These are phyloP conservation scores for Spiraea crenata DNA, from an alignment of 331 rosid species.

Conservation along the genomic window DNA sequence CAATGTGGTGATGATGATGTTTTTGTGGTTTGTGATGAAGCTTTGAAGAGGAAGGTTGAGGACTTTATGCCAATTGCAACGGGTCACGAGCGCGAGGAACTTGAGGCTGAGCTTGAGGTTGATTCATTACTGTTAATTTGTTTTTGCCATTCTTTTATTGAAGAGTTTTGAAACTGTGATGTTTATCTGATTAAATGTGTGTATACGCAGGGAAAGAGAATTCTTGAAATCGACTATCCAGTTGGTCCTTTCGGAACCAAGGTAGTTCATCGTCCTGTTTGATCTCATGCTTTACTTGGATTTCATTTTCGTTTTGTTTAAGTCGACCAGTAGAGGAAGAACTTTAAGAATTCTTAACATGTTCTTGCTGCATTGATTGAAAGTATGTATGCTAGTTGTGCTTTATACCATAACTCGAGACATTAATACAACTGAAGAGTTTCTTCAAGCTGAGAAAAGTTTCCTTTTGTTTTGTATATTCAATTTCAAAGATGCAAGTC, in stretches of 20 bases:
- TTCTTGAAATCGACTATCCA: conserved; percentile 45
- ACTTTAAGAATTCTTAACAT: not conserved
- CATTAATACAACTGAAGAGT: no score
- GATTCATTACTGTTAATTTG: not conserved
- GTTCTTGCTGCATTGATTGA: not conserved
- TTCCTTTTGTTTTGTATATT: not conserved
- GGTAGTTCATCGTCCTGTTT: conserved; percentile 22
- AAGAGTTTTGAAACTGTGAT: not conserved
- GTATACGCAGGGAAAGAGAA: conserved; percentile 34
- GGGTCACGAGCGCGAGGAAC: conserved; percentile 44
- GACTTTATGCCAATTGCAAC: conserved; percentile 31
- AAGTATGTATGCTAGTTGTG: not conserved
- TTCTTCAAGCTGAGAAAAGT: not conserved
- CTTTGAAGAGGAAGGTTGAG: conserved; percentile 29
- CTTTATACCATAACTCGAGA: not conserved
- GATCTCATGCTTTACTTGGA: not conserved
- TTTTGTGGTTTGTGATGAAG: conserved; percentile 1
- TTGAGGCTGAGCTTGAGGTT: conserved; percentile 35
- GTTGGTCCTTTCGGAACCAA: conserved; percentile 46
- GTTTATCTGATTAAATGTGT: not conserved
- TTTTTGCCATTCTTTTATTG: not conserved
- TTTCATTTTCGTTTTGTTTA: not conserved
- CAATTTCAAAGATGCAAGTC: not conserved
- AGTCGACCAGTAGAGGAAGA: not conserved
- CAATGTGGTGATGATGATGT: not conserved